Evolutionary conservation across 1,139 yeast species (phyloP), one percentile per base, ranked within the genome.

Genomic region (Blastobotrys petasosporus): DNA sequence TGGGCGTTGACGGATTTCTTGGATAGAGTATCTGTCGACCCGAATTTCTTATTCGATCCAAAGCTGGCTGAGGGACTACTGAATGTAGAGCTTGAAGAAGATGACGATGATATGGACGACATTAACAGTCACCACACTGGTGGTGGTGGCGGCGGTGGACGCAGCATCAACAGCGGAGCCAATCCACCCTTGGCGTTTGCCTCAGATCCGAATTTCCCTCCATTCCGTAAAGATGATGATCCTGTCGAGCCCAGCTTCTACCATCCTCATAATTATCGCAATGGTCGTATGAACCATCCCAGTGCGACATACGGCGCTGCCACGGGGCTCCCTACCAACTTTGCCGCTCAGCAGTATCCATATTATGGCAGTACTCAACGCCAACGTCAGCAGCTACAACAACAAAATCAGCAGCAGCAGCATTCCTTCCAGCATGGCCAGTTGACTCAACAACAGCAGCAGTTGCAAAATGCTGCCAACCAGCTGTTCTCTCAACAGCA

Each of bases 1-100:
- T 50, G 55, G 25, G 68, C 68, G 29, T 61, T 68, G 42, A 50
- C 65, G 10, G 59, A 56, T 28, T 68, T 68, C 48, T 54, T 69
- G 42, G 72, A 67, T 48, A 64, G 60, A 44, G 59, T 69, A 38
- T 59, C 66, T 15, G 59, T 55, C n/a, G 69, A 67, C 49, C 65
- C 70, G 4, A 58, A 65, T 42, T 62, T 61, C 47, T 44, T 62
- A 31, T 56, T 61, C 42, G 63, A 65, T 42, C 68, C 68, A n/a
- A 59, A 59, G 34, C 49, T 60, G 23, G 54, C 55, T 7, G 62
- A 59, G 15, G 57, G 51, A 17, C 52, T 60, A 33, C 51, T 48
- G 20, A 41, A 47, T 38, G 44, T 45, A 23, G 48, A 48, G 37
- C 46, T 70, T 63, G 48, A 54, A 13, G 32, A 29, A 4, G 40